A percentile compares a stretch with the other conserved stretches of the same genome.
These are phyloP conservation scores for Zychaea mexicana DNA, from an alignment of 371 early-diverging fungal genomes.

Conservation along the genomic window DNA sequence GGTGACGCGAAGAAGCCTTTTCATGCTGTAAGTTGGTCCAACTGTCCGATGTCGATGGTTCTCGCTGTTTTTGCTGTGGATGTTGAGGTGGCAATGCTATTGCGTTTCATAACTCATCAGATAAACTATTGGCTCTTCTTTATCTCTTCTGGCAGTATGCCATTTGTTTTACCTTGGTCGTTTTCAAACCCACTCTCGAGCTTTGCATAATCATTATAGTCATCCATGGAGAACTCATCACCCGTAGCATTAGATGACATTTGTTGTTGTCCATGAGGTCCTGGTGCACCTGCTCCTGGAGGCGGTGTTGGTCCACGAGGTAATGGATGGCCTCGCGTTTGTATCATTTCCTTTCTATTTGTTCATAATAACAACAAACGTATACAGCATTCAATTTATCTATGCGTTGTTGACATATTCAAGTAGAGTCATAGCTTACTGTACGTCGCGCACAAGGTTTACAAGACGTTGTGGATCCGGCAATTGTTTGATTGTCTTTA, in stretches of 20 bases:
- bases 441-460: conserved; percentile 39
- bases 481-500: conserved; percentile 38
- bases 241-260: neutral
- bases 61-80: conserved; percentile 6
- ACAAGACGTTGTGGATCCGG: conserved; percentile 46
- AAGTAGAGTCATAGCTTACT: conserved; percentile 30
- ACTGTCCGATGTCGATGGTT: neutral
- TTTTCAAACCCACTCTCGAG: conserved; percentile 15
- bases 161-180: conserved; percentile 11
- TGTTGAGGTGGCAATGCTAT: neutral
- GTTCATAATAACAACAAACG: neutral
- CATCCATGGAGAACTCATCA: conserved; percentile 6
- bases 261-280: conserved; percentile 5
- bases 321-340: conserved; percentile 15
- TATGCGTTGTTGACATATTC: neutral
- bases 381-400: neutral
- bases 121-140: neutral
- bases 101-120: neutral
- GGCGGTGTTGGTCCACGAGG: conserved; percentile 11
- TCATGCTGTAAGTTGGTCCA: neutral
- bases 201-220: conserved; percentile 9
- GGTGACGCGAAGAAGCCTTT: conserved; percentile 6
- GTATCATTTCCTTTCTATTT: conserved; percentile 25
- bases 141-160: neutral
- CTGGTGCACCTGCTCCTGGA: neutral